Evolutionary conservation across 1,284 basidiomycete genomes (phyloP).

Genomic region (Ceratobasidium sp.): DNA sequence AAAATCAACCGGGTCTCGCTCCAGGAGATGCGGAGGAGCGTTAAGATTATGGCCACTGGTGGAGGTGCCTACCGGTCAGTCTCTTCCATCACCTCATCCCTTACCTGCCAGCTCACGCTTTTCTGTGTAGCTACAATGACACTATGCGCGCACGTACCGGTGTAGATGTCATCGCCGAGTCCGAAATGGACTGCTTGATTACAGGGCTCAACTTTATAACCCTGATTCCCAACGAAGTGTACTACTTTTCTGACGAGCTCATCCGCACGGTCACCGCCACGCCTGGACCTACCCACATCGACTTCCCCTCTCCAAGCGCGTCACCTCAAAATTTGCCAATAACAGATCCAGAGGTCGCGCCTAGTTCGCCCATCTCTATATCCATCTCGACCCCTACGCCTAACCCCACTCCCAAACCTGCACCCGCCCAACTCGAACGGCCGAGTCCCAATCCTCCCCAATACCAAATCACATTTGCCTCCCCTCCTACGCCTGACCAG

Average conservation of each 20-base stretch:
- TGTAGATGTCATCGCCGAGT: slow-evolving; percentile 90
- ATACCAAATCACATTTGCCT: slow-evolving; percentile 89
- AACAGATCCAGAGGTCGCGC: slow-evolving; percentile 11
- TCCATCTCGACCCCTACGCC: slow-evolving; percentile 41
- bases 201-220: slow-evolving; percentile 97
- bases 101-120: neutral
- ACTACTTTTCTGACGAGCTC: slow-evolving; percentile 98
- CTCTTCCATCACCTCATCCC: neutral
- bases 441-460: slow-evolving; percentile 93
- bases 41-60: slow-evolving; percentile 98
- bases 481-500: slow-evolving; percentile 66
- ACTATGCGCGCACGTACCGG: slow-evolving; percentile 80
- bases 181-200: slow-evolving; percentile 99
- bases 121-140: slow-evolving; percentile 78
- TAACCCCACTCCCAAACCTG: slow-evolving; percentile 18
- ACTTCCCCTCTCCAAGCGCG: slow-evolving; percentile 44
- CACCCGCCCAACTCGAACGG: slow-evolving; percentile 69
- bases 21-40: slow-evolving; percentile 90
- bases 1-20: slow-evolving; percentile 89
- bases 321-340: slow-evolving; percentile 42
- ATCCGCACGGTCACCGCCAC: slow-evolving; percentile 86
- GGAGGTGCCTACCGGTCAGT: slow-evolving; percentile 84
- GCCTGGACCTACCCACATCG: slow-evolving; percentile 44
- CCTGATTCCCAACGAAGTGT: slow-evolving; percentile 97
- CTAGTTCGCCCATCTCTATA: neutral